These are phyloP conservation scores for Trichothecium sympodiale DNA, from an alignment of 2,329 filamentous ascomycete genomes.

Conservation along the genomic window DNA sequence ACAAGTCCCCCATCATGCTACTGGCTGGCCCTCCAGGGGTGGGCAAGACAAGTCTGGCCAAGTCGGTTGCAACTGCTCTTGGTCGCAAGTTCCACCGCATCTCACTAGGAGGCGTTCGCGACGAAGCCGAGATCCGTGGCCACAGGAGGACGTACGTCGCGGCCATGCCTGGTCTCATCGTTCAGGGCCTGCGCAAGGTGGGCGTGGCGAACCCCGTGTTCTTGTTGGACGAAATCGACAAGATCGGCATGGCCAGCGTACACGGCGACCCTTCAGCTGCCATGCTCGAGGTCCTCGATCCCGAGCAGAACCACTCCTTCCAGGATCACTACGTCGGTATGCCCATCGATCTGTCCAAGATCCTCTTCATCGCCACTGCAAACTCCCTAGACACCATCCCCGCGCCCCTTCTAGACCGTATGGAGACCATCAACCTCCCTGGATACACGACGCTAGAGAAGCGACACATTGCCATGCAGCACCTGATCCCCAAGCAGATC, in stretches of 20 bases:
- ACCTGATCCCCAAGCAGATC: conserved; percentile 95
- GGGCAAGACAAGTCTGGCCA: conserved; percentile 90
- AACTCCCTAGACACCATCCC: conserved; percentile 94
- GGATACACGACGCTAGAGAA: conserved; percentile 98
- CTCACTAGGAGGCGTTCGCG: conserved; percentile 86
- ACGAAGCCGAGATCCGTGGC: conserved; percentile 93
- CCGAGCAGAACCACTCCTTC: conserved; percentile 92
- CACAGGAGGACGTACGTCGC: conserved; percentile 94
- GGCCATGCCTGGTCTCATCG: conserved; percentile 94
- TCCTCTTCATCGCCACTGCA: conserved; percentile 94
- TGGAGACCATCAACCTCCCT: conserved; percentile 89
- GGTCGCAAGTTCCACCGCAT: conserved; percentile 96
- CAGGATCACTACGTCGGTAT: conserved; percentile 95
- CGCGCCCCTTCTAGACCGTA: conserved; percentile 83
- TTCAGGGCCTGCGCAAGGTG: conserved; percentile 89
- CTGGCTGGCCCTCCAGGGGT: conserved; percentile 89
- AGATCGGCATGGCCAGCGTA: conserved; percentile 81
- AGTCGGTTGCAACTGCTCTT: conserved; percentile 82
- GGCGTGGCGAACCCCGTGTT: conserved; percentile 93
- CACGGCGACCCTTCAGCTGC: conserved; percentile 94
- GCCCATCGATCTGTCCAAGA: conserved; percentile 89
- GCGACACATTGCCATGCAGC: conserved; percentile 81
- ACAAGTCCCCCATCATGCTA: conserved; percentile 92
- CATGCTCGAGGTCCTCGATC: conserved; percentile 95
- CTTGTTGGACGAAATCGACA: conserved; percentile 95